phyloP scores from a whole-genome alignment of 306 rosid genomes.

The Albizia julibrissin region DNA sequence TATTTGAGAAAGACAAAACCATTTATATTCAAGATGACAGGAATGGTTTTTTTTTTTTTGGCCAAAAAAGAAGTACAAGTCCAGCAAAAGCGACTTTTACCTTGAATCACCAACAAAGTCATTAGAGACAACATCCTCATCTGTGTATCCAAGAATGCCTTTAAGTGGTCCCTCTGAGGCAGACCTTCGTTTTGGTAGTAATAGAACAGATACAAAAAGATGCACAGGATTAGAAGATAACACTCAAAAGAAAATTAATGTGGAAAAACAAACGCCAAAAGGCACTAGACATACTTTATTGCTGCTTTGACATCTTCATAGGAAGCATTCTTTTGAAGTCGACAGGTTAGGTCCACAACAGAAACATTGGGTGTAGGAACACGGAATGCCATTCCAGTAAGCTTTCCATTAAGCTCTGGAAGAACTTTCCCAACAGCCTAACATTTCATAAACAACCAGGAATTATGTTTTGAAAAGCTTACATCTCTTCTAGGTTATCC shows the following conservation, averaged over 20 bases:
- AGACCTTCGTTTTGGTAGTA: constrained; percentile 47
- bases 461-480: neutral
- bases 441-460: constrained; percentile 22
- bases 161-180: constrained; percentile 89
- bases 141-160: constrained; percentile 97
- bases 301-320: constrained; percentile 96
- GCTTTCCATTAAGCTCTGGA: constrained; percentile 96
- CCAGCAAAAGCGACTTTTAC: constrained; percentile 38
- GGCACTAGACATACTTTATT: constrained; percentile 54
- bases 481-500: neutral
- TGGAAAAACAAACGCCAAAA: neutral
- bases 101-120: constrained; percentile 97
- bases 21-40: neutral
- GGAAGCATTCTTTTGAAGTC: constrained; percentile 80
- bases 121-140: constrained; percentile 95
- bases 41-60: neutral
- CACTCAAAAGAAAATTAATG: neutral
- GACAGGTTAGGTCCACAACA: constrained; percentile 96
- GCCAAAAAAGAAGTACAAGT: neutral
- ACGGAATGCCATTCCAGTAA: constrained; percentile 99
- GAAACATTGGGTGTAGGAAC: constrained; percentile 97
- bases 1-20: neutral
- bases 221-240: constrained; percentile 8
- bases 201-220: constrained; percentile 1
- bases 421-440: constrained; percentile 99